Conservation (phyloP, 371 early-diverging fungal genomes). For the Chytridium lagenaria region DNA sequence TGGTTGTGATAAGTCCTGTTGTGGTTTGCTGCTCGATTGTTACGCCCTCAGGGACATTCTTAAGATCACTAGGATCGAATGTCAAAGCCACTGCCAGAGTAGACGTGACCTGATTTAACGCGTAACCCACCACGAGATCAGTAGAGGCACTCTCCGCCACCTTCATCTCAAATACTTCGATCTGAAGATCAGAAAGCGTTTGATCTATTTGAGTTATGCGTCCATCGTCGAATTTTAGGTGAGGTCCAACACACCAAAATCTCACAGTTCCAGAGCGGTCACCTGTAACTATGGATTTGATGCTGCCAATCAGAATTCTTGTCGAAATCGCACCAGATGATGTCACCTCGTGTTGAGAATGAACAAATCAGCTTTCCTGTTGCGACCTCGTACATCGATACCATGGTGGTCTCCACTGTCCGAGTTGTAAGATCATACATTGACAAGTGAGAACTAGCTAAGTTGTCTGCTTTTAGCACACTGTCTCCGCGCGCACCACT, state of each 20-base stretch:
- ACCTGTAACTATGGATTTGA: constrained; percentile 23
- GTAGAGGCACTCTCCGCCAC: background rate
- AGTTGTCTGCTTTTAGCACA: background rate
- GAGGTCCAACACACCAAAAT: constrained; percentile 9
- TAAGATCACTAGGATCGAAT: constrained; percentile 7
- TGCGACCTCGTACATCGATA: background rate
- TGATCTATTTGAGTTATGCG: background rate
- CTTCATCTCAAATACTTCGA: constrained; percentile 18
- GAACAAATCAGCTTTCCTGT: background rate
- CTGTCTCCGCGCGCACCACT: too few relatives aligned
- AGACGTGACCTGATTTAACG: constrained; percentile 2
- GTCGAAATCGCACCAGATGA: constrained; percentile 17
- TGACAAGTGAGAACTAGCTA: background rate
- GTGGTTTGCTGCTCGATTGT: background rate
- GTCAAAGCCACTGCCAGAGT: constrained; percentile 20
- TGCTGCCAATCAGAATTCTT: background rate
- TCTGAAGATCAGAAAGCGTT: background rate
- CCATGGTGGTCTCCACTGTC: background rate
- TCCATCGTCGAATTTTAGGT: constrained; percentile 15
- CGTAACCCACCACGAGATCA: constrained; percentile 24
- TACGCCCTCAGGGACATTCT: background rate
- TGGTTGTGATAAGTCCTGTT: constrained; percentile 12
- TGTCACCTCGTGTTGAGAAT: constrained; percentile 8
- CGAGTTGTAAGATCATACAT: background rate
- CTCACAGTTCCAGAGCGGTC: constrained; percentile 24